Evolutionary conservation across 768 basidiomycete genomes (phyloP).

Genomic region (Pleurotus platypus): DNA sequence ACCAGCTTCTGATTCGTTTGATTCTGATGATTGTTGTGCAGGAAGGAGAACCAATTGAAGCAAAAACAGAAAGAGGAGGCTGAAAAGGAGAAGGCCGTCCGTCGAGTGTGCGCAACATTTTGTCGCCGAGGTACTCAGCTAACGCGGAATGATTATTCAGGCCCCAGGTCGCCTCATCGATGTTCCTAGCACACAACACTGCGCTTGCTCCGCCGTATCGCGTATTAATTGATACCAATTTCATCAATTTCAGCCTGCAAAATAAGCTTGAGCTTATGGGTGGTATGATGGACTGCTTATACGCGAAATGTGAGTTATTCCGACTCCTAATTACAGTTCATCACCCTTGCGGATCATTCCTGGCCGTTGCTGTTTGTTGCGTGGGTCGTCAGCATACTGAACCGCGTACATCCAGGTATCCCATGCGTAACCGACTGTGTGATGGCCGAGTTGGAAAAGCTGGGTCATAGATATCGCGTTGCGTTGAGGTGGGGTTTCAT

Average conservation of each 20-base stretch:
- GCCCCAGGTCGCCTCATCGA: slow-evolving; percentile 81
- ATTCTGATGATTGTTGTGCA: slow-evolving; percentile 26
- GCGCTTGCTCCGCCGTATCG: slow-evolving; percentile 96
- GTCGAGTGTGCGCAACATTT: slow-evolving; percentile 62
- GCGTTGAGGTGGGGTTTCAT: slow-evolving; percentile 73
- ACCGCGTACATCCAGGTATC: slow-evolving; percentile 60
- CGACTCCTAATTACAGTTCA: no score
- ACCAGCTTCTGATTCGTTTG: background rate
- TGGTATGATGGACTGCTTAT: slow-evolving; percentile 99
- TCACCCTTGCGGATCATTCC: no score
- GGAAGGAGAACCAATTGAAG: slow-evolving; percentile 92
- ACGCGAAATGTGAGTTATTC: slow-evolving; percentile 78
- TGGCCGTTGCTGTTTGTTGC: background rate
- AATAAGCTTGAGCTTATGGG: slow-evolving; percentile 94
- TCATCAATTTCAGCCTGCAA: slow-evolving; percentile 98
- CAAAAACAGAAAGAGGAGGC: slow-evolving; percentile 82
- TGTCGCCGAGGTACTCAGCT: slow-evolving; percentile 1
- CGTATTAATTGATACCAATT: slow-evolving; percentile 97
- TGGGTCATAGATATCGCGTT: slow-evolving; percentile 92
- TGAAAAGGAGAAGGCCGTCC: slow-evolving; percentile 73
- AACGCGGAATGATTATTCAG: slow-evolving; percentile 32
- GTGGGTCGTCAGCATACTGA: background rate
- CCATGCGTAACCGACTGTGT: slow-evolving; percentile 99
- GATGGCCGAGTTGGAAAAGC: slow-evolving; percentile 96
- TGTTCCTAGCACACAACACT: slow-evolving; percentile 93